Evolutionary conservation across 2,329 filamentous ascomycete genomes (phyloP), one percentile per base, ranked within the genome.

Genomic region (Nannizziopsis barbatae): DNA sequence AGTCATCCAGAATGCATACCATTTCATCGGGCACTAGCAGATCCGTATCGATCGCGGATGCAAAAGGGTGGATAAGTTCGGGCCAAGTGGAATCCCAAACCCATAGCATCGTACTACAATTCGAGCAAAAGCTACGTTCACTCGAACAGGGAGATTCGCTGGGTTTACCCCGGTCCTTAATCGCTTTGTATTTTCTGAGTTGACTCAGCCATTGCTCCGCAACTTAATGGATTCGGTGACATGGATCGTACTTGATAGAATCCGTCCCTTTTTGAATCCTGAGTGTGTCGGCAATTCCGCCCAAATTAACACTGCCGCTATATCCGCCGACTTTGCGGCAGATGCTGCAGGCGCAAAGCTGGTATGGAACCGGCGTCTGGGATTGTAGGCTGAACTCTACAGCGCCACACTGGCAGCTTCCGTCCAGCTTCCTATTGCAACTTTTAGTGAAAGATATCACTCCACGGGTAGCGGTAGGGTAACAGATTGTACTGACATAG

Each of bases 41-140:
- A 27, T 70, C 65, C 3, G 67, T 71, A 57, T 73, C 71, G 52
- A 74, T 72, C 15, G 70, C 71, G 7, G 69, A 68, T 3, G 71
- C 69, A 59, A 73, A 74, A 1, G 70, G 71, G 56, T 73, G 71
- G 44, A 72, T 70, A 45, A 73, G 47, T 51, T 73, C 69, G 0
- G 70, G 70, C 69, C 69, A 73, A 12, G 66, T 60, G 15, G 63
- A 58, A 54, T 73, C 70, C 66, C 67, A 72, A 3, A 73, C 53
- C 71, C 70, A 72, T 5, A 72, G 57, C 69, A 72, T 71, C 4
- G 63, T 62, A 42, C 69, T 66, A 56, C 71, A 74, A 43, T 69
- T 68, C 2, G 64, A 66, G 55, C 69, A 73, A 52, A 73, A 74
- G 53, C 62, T 71, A 9, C 71, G 62, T 57, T 73, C 68, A 0